A percentile compares a stretch with the other conserved stretches of the same genome.
Evolutionary conservation across 177 flowering plant species (phyloP).

Genomic region (Tripterygium wilfordii): DNA sequence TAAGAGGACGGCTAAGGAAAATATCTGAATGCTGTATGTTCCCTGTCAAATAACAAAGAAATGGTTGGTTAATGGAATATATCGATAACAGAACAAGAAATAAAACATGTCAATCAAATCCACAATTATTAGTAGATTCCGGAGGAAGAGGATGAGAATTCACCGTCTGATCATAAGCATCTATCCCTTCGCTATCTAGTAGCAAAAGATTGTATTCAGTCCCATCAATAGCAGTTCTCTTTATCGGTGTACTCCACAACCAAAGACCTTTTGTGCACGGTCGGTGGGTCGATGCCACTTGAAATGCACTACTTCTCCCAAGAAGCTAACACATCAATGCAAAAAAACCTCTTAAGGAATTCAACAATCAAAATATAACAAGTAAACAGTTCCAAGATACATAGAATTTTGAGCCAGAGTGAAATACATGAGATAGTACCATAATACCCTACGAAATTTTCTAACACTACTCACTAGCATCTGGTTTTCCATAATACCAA

Average conservation of each 20-base stretch:
- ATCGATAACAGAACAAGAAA: neutral
- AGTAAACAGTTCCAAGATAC: too few relatives aligned
- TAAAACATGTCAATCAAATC: neutral
- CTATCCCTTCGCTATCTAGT: constrained; percentile 96
- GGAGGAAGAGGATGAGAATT: constrained; percentile 11
- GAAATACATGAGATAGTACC: too few relatives aligned
- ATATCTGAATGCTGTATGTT: constrained; percentile 96
- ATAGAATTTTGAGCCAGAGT: too few relatives aligned
- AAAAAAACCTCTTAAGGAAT: neutral
- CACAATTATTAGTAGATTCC: neutral
- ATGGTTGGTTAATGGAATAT: neutral
- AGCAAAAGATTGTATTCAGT: constrained; percentile 89
- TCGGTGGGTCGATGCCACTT: constrained; percentile 92
- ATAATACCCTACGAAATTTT: too few relatives aligned
- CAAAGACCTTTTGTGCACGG: constrained; percentile 99
- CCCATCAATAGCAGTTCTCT: constrained; percentile 94
- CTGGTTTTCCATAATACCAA: too few relatives aligned
- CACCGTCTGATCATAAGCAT: constrained; percentile 99
- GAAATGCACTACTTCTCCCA: constrained; percentile 96
- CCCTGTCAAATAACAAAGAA: constrained; percentile 47
- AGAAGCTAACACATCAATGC: constrained; percentile 56
- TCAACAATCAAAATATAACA: too few relatives aligned
- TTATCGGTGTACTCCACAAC: constrained; percentile 98
- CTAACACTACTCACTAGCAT: too few relatives aligned
- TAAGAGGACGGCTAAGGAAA: constrained; percentile 87